A percentile compares a stretch with the other conserved stretches of the same genome.
phyloP scores from a whole-genome alignment of 208 protist species.

The Trypanosoma mega region DNA sequence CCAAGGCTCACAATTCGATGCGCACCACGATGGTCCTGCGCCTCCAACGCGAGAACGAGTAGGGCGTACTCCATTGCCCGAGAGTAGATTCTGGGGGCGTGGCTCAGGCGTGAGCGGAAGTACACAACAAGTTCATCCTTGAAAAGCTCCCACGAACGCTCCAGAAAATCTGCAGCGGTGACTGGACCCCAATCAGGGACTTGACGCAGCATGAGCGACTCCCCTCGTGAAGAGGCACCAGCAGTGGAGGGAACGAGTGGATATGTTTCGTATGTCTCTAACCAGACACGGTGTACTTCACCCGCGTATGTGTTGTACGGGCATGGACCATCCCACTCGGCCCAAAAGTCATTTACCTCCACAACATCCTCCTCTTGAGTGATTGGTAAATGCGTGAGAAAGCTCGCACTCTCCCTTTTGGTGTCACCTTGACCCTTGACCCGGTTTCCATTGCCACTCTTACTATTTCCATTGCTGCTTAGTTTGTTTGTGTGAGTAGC shows the following conservation, averaged over 20 bases:
- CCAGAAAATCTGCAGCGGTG: slow-evolving; percentile 35
- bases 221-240: not conserved
- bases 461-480: too few species aligned
- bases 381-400: too few species aligned
- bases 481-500: too few species aligned
- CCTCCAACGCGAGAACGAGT: slow-evolving; percentile 65
- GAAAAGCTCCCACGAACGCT: slow-evolving; percentile 44
- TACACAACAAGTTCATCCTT: slow-evolving; percentile 46
- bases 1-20: slow-evolving; percentile 41
- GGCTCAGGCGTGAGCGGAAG: slow-evolving; percentile 33
- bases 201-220: slow-evolving; percentile 26
- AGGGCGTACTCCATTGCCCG: slow-evolving; percentile 68
- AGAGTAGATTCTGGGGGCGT: slow-evolving; percentile 19
- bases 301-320: slow-evolving; percentile 39
- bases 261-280: slow-evolving; percentile 46
- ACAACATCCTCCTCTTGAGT: not conserved
- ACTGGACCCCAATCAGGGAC: slow-evolving; percentile 35
- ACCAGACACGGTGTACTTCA: slow-evolving; percentile 41
- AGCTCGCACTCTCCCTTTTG: too few species aligned
- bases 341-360: slow-evolving; percentile 18
- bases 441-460: not conserved
- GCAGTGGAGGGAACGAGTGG: slow-evolving; percentile 30
- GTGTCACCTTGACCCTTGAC: too few species aligned
- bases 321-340: slow-evolving; percentile 35
- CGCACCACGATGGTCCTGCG: slow-evolving; percentile 51